Conservation (phyloP, 768 basidiomycete genomes). For the Paxillus ammoniavirescens region DNA sequence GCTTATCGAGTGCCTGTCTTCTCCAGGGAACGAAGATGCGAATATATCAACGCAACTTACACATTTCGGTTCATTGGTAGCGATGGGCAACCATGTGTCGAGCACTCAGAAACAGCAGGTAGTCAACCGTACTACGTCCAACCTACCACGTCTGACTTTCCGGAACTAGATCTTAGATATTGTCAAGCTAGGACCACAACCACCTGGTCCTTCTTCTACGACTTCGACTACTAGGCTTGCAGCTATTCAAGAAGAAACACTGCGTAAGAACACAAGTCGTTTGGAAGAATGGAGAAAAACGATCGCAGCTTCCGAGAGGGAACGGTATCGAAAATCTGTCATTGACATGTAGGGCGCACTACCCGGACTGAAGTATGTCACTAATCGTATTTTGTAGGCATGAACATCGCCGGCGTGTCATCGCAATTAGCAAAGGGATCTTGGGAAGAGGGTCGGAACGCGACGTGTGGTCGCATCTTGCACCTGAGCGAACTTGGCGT, state of each 20-base stretch:
- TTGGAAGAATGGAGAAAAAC: slow-evolving; percentile 74
- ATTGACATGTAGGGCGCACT: slow-evolving; percentile 60
- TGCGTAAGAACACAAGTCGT: slow-evolving; percentile 59
- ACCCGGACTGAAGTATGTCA: not conserved
- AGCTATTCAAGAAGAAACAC: slow-evolving; percentile 33
- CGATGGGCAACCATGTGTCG: slow-evolving; percentile 60
- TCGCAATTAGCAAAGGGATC: slow-evolving; percentile 59
- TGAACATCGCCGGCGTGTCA: slow-evolving; percentile 72
- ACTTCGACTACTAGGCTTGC: slow-evolving; percentile 14
- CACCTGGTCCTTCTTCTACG: not conserved
- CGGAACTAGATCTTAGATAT: slow-evolving; percentile 54
- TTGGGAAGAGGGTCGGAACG: slow-evolving; percentile 67
- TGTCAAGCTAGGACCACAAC: slow-evolving; percentile 35
- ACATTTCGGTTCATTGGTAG: slow-evolving; percentile 67
- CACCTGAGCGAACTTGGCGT: slow-evolving; percentile 57
- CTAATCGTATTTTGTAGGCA: slow-evolving; percentile 44
- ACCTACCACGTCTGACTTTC: slow-evolving; percentile 3
- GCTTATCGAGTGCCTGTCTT: slow-evolving; percentile 62
- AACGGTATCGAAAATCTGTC: slow-evolving; percentile 65
- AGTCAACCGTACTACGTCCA: not conserved
- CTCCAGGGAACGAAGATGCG: slow-evolving; percentile 5
- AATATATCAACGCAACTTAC: slow-evolving; percentile 62
- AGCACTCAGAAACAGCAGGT: slow-evolving; percentile 76
- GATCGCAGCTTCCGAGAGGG: slow-evolving; percentile 66
- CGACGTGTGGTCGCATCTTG: slow-evolving; percentile 74